These are phyloP conservation scores for Mycena epipterygia DNA, from an alignment of 768 basidiomycete species.

Conservation along the genomic window DNA sequence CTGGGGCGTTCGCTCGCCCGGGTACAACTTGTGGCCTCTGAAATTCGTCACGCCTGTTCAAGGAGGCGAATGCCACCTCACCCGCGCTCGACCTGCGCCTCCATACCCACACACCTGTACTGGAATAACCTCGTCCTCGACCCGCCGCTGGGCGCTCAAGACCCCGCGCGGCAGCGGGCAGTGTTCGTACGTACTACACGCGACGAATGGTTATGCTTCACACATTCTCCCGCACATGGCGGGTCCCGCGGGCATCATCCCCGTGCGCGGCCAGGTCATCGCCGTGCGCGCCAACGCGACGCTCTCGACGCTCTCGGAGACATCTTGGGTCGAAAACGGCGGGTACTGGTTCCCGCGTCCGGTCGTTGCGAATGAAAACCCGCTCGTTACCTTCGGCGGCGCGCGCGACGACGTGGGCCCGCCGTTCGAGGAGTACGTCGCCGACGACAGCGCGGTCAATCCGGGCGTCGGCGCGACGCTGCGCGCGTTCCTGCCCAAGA, in stretches of 20 bases:
- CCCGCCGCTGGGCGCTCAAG: slow-evolving; percentile 61
- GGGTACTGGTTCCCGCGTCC: slow-evolving; percentile 89
- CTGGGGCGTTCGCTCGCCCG: slow-evolving; percentile 65
- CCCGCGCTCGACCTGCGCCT: slow-evolving; percentile 61
- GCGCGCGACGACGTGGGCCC: slow-evolving; percentile 62
- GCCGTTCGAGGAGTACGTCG: slow-evolving; percentile 61
- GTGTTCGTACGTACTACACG: slow-evolving; percentile 81
- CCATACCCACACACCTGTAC: slow-evolving; percentile 85
- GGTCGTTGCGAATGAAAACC: slow-evolving; percentile 44
- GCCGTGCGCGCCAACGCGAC: slow-evolving; percentile 56
- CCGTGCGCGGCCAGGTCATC: slow-evolving; percentile 79
- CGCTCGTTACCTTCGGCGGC: slow-evolving; percentile 84
- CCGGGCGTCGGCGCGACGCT: slow-evolving; percentile 61
- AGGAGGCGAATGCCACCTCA: slow-evolving; percentile 44
- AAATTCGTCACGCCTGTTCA: slow-evolving; percentile 82
- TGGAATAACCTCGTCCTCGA: slow-evolving; percentile 54
- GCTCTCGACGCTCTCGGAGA: slow-evolving; percentile 54
- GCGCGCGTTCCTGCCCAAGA: slow-evolving; percentile 67
- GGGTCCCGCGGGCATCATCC: slow-evolving; percentile 71
- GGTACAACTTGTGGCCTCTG: slow-evolving; percentile 82
- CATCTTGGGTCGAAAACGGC: slow-evolving; percentile 63
- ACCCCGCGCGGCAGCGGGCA: slow-evolving; percentile 78
- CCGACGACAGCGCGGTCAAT: slow-evolving; percentile 73
- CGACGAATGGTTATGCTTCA: slow-evolving; percentile 88
- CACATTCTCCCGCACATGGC: slow-evolving; percentile 79